phyloP scores from a whole-genome alignment of 2,329 filamentous ascomycete species.

The Arthroderma sp. region DNA sequence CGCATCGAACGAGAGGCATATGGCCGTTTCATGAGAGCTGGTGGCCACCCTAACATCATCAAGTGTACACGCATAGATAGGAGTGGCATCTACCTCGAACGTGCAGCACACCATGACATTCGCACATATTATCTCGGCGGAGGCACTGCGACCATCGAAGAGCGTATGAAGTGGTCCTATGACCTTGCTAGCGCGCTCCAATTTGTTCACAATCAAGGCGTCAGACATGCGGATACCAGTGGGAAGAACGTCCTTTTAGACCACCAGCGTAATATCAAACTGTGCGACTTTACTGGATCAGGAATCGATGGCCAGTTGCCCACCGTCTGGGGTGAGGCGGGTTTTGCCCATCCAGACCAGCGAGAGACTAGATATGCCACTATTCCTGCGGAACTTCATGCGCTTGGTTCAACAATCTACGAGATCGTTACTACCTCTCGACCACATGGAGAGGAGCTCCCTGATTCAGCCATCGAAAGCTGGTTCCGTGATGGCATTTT shows the following conservation, averaged over 20 bases:
- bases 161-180: conserved; percentile 4
- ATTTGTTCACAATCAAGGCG: conserved; percentile 1
- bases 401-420: conserved; percentile 6
- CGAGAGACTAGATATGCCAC: neutral
- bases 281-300: conserved; percentile 8
- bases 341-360: conserved; percentile 2
- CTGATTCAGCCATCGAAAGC: neutral
- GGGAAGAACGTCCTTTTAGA: conserved; percentile 5
- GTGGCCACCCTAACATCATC: conserved; percentile 3
- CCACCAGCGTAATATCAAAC: conserved; percentile 2
- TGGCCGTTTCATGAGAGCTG: conserved; percentile 1
- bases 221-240: conserved; percentile 4
- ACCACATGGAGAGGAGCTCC: neutral
- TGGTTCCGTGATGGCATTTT: conserved; percentile 1
- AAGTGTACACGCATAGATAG: neutral
- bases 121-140: conserved; percentile 2
- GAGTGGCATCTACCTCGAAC: conserved; percentile 3
- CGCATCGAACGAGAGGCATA: conserved; percentile 2
- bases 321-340: neutral
- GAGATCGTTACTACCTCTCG: conserved; percentile 6
- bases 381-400: conserved; percentile 3
- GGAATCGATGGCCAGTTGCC: conserved; percentile 1
- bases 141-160: conserved; percentile 1
- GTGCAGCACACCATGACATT: conserved; percentile 4
- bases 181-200: conserved; percentile 4